Conservation (phyloP, 2,329 filamentous ascomycete species). For the Achaetomium macrosporum region DNA sequence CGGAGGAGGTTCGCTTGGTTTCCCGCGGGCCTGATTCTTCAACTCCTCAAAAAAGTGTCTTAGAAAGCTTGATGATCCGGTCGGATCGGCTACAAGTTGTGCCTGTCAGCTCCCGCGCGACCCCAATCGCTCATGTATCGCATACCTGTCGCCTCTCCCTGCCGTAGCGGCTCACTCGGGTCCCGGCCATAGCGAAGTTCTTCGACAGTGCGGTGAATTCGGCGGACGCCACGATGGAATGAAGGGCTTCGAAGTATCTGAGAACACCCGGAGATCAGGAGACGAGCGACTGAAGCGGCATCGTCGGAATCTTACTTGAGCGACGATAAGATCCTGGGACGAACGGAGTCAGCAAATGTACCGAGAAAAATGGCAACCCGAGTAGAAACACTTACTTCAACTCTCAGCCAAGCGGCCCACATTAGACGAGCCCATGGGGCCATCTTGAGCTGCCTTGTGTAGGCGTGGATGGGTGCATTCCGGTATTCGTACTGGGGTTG, state of each 20-base stretch:
- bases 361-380: not conserved
- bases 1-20: conserved; percentile 32
- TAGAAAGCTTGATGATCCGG: conserved; percentile 33
- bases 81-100: conserved; percentile 30
- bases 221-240: conserved; percentile 48
- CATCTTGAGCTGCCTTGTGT: not conserved
- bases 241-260: conserved; percentile 41
- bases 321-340: conserved; percentile 22
- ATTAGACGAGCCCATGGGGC: conserved; percentile 14
- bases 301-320: conserved; percentile 11
- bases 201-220: conserved; percentile 46
- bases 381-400: conserved; percentile 9
- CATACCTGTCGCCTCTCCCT: conserved; percentile 47
- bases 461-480: no score
- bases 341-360: not conserved
- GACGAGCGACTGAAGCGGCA: not conserved
- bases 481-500: no score
- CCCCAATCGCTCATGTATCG: not conserved
- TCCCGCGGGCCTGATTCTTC: conserved; percentile 44
- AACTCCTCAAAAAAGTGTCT: conserved; percentile 47
- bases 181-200: conserved; percentile 44
- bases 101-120: not conserved
- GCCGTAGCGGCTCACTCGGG: conserved; percentile 45
- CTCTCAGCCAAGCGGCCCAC: conserved; percentile 6
- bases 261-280: not conserved